These are phyloP conservation scores for Pseudocercospora fuligena DNA, from an alignment of 2,329 filamentous ascomycete species.

Conservation along the genomic window DNA sequence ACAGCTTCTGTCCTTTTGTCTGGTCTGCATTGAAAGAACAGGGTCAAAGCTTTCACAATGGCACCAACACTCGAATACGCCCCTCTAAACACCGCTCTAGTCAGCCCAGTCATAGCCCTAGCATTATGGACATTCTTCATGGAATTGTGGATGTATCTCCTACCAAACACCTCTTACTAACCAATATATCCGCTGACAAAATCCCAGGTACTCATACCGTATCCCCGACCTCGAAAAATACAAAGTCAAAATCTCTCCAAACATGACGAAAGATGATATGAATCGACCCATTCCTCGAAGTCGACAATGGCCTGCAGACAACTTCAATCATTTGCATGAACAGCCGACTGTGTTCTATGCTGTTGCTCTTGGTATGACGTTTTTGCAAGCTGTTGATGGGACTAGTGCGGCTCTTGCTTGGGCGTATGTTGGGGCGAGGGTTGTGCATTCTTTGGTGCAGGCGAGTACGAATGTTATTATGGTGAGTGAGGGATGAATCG, in stretches of 20 bases:
- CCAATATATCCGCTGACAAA: not conserved
- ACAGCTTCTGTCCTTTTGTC: not conserved
- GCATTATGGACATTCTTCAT: slow-evolving; percentile 25
- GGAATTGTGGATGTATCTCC: slow-evolving; percentile 22
- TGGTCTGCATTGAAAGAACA: not conserved
- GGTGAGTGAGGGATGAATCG: slow-evolving; percentile 11
- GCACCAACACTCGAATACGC: slow-evolving; percentile 4
- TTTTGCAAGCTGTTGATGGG: slow-evolving; percentile 36
- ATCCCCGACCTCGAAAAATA: slow-evolving; percentile 23
- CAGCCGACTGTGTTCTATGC: slow-evolving; percentile 49
- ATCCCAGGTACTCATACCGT: slow-evolving; percentile 24
- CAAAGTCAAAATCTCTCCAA: slow-evolving; percentile 23
- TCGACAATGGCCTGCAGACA: slow-evolving; percentile 27
- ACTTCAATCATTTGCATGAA: slow-evolving; percentile 31
- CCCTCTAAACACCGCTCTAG: slow-evolving; percentile 12
- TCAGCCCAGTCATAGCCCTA: slow-evolving; percentile 23
- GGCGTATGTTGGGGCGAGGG: slow-evolving; percentile 48
- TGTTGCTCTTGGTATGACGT: slow-evolving; percentile 42
- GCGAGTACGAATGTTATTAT: slow-evolving; percentile 44
- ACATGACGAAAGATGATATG: slow-evolving; percentile 12
- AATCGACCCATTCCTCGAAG: slow-evolving; percentile 21
- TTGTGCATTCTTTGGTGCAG: slow-evolving; percentile 50
- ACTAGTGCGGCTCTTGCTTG: slow-evolving; percentile 46
- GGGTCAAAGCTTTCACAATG: not conserved
- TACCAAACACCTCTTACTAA: not conserved